Conservation (phyloP, 495 filamentous ascomycete genomes). For the Daldinia loculata region DNA sequence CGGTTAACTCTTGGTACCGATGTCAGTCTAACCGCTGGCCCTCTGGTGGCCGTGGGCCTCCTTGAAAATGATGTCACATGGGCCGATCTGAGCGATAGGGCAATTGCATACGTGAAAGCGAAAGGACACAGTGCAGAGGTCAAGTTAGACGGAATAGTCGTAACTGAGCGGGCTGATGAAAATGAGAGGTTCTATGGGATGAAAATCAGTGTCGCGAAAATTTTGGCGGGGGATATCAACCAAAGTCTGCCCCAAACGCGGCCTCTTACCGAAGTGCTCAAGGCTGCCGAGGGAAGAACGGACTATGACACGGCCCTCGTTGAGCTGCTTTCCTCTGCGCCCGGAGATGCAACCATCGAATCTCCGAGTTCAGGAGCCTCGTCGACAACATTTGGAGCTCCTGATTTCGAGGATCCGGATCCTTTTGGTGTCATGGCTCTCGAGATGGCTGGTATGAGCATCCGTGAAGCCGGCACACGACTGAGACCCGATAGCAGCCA, state of each 20-base stretch:
- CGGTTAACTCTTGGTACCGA: slow-evolving; percentile 82
- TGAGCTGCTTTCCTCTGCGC: slow-evolving; percentile 61
- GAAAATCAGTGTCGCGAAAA: slow-evolving; percentile 77
- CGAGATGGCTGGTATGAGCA: slow-evolving; percentile 83
- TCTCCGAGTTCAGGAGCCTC: slow-evolving; percentile 50
- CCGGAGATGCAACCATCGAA: slow-evolving; percentile 74
- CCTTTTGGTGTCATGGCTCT: slow-evolving; percentile 88
- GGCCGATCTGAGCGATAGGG: slow-evolving; percentile 65
- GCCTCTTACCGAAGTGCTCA: slow-evolving; percentile 79
- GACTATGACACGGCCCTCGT: slow-evolving; percentile 71
- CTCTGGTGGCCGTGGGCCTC: slow-evolving; percentile 76
- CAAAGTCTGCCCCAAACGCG: slow-evolving; percentile 71
- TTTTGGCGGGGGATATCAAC: slow-evolving; percentile 79
- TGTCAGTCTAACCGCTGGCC: slow-evolving; percentile 78
- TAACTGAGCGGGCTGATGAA: slow-evolving; percentile 86
- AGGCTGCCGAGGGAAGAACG: slow-evolving; percentile 81
- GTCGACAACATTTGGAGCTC: slow-evolving; percentile 72
- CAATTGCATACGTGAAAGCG: slow-evolving; percentile 90
- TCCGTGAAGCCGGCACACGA: slow-evolving; percentile 82
- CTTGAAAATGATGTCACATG: slow-evolving; percentile 77
- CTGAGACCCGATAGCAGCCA: slow-evolving; percentile 72
- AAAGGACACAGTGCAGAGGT: slow-evolving; percentile 84
- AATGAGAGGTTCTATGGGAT: slow-evolving; percentile 87
- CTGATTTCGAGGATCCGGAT: slow-evolving; percentile 80
- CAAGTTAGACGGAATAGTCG: slow-evolving; percentile 81